Conservation (phyloP, 176 grass and related monocot species). For the Phragmites australis region DNA sequence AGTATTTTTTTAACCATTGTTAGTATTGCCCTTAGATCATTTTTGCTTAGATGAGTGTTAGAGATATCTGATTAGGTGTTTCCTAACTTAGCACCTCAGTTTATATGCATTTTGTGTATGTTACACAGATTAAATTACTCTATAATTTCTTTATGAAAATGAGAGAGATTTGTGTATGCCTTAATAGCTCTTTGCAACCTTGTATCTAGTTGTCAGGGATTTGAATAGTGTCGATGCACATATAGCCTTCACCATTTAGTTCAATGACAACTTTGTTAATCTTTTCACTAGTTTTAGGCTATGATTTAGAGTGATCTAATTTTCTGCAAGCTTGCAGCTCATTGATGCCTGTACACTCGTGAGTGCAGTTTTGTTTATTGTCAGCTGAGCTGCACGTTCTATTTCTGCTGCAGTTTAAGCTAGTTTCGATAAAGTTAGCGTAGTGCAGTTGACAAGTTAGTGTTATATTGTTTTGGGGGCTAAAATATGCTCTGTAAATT, state of each 20-base stretch:
- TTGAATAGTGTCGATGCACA: constrained; percentile 20
- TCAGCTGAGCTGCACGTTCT: not conserved
- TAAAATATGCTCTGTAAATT: not conserved
- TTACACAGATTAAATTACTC: not conserved
- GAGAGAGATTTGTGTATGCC: not conserved
- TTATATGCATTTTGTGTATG: constrained; percentile 14
- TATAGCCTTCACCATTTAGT: not conserved
- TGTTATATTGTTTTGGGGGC: not conserved
- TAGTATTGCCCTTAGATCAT: not conserved
- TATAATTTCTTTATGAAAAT: constrained; percentile 11
- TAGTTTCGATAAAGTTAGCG: constrained; percentile 14
- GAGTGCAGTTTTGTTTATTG: constrained; percentile 10
- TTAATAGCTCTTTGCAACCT: not conserved
- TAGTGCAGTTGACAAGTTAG: constrained; percentile 1
- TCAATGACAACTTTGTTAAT: not conserved
- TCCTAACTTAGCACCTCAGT: not conserved
- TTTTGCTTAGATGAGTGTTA: constrained; percentile 4
- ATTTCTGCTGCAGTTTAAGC: not conserved
- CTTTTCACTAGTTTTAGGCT: constrained; percentile 3
- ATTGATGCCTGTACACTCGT: not conserved
- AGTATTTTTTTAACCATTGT: not conserved
- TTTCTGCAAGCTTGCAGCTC: not conserved
- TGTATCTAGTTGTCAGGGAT: not conserved
- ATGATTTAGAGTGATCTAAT: constrained; percentile 10
- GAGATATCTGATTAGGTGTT: not conserved